These are phyloP conservation scores for Geotrichum aggregatum DNA, from an alignment of 1,139 yeast species.

Conservation along the genomic window DNA sequence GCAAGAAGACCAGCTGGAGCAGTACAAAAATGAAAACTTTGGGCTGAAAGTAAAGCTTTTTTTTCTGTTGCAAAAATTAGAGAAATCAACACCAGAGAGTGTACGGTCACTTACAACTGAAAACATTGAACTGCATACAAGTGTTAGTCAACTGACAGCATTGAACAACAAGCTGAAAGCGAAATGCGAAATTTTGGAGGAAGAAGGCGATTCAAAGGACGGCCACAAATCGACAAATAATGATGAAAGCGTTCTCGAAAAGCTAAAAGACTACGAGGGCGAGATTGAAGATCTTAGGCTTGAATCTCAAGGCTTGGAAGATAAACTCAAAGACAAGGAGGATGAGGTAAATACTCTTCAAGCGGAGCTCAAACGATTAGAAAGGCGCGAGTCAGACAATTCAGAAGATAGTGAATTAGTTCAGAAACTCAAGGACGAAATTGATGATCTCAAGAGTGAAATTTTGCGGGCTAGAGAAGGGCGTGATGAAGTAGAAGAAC, in stretches of 20 bases:
- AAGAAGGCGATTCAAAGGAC: constrained; percentile 7
- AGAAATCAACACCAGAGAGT: constrained; percentile 24
- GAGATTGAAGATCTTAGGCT: constrained; percentile 15
- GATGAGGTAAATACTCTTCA: constrained; percentile 27
- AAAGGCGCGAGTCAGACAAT: constrained; percentile 26
- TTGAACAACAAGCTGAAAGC: constrained; percentile 22
- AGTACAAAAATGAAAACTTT: constrained; percentile 57
- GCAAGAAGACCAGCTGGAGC: constrained; percentile 41
- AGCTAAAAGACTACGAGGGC: constrained; percentile 16
- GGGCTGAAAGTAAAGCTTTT: constrained; percentile 51
- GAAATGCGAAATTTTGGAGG: constrained; percentile 7
- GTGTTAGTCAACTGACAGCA: constrained; percentile 25
- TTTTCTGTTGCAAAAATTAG: constrained; percentile 23
- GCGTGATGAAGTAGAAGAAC: constrained; percentile 8
- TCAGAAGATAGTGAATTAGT: constrained; percentile 28
- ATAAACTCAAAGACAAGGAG: constrained; percentile 26
- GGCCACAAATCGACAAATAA: constrained; percentile 18
- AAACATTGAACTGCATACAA: constrained; percentile 27
- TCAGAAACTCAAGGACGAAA: constrained; percentile 20
- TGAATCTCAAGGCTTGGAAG: constrained; percentile 19
- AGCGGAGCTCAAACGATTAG: constrained; percentile 24
- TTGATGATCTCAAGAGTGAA: constrained; percentile 8
- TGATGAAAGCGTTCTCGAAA: constrained; percentile 10
- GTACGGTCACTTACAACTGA: constrained; percentile 23
- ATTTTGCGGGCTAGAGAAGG: background rate